Percentiles rank a stretch among this genome's conserved stretches.
phyloP scores from a whole-genome alignment of 352 stramenopile species.

The Phytophthora pini region DNA sequence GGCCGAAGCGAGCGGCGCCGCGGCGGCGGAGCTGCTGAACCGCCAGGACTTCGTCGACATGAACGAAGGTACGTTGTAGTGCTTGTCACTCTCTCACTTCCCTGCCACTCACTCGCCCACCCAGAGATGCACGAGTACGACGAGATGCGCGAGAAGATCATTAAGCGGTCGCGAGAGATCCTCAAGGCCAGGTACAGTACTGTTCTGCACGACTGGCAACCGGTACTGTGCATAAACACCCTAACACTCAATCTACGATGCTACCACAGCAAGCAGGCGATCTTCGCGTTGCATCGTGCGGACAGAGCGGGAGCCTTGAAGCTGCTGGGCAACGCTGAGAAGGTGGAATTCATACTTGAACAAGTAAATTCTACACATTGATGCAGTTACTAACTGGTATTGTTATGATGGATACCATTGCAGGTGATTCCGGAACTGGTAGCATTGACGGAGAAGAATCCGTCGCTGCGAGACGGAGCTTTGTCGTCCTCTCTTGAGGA shows the following conservation, averaged over 20 bases:
- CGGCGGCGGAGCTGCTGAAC: constrained; percentile 35
- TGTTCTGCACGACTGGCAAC: background rate
- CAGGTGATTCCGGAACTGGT: constrained; percentile 82
- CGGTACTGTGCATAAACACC: background rate
- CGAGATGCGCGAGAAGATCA: constrained; percentile 93
- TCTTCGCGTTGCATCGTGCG: constrained; percentile 94
- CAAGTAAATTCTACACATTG: background rate
- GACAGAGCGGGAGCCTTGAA: constrained; percentile 66
- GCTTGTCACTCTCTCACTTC: background rate
- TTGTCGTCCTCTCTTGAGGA: constrained; percentile 93
- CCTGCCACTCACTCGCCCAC: background rate
- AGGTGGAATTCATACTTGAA: constrained; percentile 23
- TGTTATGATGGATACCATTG: constrained; percentile 11
- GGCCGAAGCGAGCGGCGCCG: constrained; percentile 4
- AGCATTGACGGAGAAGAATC: constrained; percentile 82
- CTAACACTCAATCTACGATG: constrained; percentile 11
- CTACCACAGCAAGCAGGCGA: constrained; percentile 90
- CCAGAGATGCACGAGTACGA: constrained; percentile 92
- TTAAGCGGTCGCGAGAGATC: constrained; percentile 95
- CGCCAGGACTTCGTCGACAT: constrained; percentile 62
- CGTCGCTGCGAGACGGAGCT: constrained; percentile 78
- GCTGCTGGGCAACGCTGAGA: constrained; percentile 60
- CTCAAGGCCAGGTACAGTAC: constrained; percentile 88
- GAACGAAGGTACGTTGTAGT: constrained; percentile 40
- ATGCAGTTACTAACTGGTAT: background rate